These are phyloP conservation scores for Tagetes erecta DNA, from an alignment of 129 eudicot species.

Conservation along the genomic window DNA sequence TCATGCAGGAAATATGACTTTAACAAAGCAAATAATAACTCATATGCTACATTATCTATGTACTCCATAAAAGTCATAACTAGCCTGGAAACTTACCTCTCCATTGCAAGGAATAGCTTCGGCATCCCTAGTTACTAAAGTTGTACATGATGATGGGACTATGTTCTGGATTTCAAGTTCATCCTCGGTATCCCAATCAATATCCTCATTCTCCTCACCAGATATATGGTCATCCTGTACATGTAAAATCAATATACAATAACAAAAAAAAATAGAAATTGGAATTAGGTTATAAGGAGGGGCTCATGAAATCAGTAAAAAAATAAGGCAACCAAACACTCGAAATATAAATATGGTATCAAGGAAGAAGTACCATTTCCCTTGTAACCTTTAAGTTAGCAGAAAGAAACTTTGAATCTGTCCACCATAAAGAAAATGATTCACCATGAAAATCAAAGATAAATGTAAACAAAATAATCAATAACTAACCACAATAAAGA, in stretches of 20 bases:
- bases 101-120: conserved; percentile 38
- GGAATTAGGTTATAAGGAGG: neutral
- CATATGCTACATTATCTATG: neutral
- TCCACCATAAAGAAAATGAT: conserved; percentile 24
- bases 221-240: conserved; percentile 49
- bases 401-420: conserved; percentile 31
- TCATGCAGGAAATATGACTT: neutral
- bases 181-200: conserved; percentile 77
- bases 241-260: conserved; percentile 17
- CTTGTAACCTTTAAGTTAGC: neutral
- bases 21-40: neutral
- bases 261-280: neutral
- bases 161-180: conserved; percentile 52
- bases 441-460: neutral
- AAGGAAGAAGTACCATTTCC: conserved; percentile 35
- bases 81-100: conserved; percentile 40
- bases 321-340: conserved; percentile 3
- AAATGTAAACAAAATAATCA: neutral
- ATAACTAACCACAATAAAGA: neutral
- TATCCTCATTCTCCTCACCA: conserved; percentile 42
- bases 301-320: neutral
- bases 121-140: conserved; percentile 27
- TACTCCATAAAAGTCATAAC: neutral
- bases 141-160: conserved; percentile 40
- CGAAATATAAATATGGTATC: neutral